Evolutionary conservation across 2,329 filamentous ascomycete genomes (phyloP).

Genomic region (Chaetomiaceae sp.): DNA sequence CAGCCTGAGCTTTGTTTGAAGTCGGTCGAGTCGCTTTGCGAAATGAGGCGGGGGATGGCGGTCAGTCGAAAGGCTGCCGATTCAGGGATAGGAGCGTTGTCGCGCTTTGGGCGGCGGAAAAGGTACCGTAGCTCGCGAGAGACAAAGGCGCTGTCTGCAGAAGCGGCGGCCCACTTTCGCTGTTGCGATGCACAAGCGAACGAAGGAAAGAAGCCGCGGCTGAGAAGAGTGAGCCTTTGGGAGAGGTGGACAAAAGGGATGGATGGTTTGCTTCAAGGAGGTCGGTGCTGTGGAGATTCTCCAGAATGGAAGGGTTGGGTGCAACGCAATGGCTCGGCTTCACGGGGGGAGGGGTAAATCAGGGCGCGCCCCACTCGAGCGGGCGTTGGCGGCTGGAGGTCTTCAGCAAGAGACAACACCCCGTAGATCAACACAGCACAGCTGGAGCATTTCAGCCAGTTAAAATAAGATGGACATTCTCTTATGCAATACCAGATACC

Average conservation of each 20-base stretch:
- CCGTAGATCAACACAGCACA: too few relatives aligned
- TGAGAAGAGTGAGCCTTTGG: background rate
- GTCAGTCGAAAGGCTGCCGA: constrained; percentile 5
- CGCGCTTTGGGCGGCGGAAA: background rate
- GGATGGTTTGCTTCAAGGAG: constrained; percentile 8
- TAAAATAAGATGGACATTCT: too few relatives aligned
- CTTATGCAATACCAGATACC: too few relatives aligned
- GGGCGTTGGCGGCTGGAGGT: background rate
- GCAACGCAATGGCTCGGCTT: constrained; percentile 3
- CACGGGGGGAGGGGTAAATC: constrained; percentile 18
- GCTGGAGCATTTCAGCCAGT: too few relatives aligned
- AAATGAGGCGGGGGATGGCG: constrained; percentile 3
- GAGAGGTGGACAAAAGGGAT: constrained; percentile 11
- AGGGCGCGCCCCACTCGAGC: constrained; percentile 5
- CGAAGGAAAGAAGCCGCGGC: background rate
- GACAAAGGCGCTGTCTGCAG: background rate
- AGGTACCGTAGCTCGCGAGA: background rate
- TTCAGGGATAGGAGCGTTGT: background rate
- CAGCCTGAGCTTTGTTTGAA: background rate
- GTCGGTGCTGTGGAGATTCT: constrained; percentile 22
- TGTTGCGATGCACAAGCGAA: background rate
- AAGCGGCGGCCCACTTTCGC: background rate
- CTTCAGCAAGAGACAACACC: too few relatives aligned
- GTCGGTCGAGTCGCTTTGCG: background rate
- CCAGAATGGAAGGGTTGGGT: constrained; percentile 11